Percentiles rank a stretch among this genome's conserved stretches.
These are phyloP conservation scores for Lizanozyma gosingica DNA, from an alignment of 1,139 yeast genomes.

Conservation along the genomic window DNA sequence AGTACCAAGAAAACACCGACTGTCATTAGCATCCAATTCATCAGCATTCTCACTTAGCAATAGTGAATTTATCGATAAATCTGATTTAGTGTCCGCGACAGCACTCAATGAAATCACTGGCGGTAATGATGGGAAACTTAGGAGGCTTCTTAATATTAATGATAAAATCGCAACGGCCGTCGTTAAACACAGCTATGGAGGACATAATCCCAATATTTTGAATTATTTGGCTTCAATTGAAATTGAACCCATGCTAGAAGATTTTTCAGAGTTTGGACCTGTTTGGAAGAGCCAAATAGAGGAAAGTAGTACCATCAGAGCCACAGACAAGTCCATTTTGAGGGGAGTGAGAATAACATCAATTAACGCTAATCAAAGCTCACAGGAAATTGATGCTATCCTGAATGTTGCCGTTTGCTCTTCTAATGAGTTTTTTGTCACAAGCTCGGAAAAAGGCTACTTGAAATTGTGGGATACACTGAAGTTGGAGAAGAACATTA, in stretches of 20 bases:
- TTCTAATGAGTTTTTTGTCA: slow-evolving; percentile 57
- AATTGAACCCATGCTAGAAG: slow-evolving; percentile 48
- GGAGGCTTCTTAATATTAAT: slow-evolving; percentile 9
- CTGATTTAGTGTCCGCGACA: not conserved
- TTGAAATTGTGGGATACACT: slow-evolving; percentile 72
- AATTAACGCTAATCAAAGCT: slow-evolving; percentile 17
- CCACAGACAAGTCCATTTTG: not conserved
- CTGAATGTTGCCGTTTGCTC: slow-evolving; percentile 52
- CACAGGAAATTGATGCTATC: slow-evolving; percentile 27
- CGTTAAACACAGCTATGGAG: slow-evolving; percentile 51
- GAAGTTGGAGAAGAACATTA: slow-evolving; percentile 56
- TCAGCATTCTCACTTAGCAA: not conserved
- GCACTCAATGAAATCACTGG: not conserved
- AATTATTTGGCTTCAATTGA: slow-evolving; percentile 45
- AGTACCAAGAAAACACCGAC: not conserved
- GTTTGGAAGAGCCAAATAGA: slow-evolving; percentile 7
- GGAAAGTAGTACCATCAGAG: slow-evolving; percentile 2
- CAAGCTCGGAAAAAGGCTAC: slow-evolving; percentile 69
- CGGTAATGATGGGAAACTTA: not conserved
- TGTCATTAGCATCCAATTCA: not conserved
- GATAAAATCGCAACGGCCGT: slow-evolving; percentile 30
- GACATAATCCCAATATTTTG: slow-evolving; percentile 55
- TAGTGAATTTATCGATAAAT: not conserved
- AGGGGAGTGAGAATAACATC: not conserved
- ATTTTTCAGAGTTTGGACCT: slow-evolving; percentile 65